Evolutionary conservation across 306 rosid genomes (phyloP), one percentile per base, ranked within the genome.

Genomic region (Cyamopsis tetragonoloba): DNA sequence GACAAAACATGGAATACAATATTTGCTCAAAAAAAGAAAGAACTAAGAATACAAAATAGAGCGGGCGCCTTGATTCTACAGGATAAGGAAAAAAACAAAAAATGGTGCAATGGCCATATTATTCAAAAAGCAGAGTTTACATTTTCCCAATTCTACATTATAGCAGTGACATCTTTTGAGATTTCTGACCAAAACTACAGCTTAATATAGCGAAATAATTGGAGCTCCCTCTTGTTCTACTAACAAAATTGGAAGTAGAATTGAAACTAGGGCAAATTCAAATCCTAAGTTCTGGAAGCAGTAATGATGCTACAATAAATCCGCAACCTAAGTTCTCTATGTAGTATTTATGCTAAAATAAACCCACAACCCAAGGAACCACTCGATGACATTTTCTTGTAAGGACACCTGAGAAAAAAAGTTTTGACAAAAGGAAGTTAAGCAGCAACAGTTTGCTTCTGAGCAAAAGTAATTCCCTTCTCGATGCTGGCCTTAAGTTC

Each of bases 401-500:
- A 67, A 62, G 42, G 67, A 76, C 20, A 18, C 13, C 20, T 35
- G 76, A 66, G 44, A 26, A 41, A 37, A 68, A 34, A 65, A 46
- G 71, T 27, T 70, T 68, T 39, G 51, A 59, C 59, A 44, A 47
- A 56, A 20, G 28, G 28, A 35, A 48, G 26, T 66, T 84, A 89
- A 23, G 89, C 88, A 19, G 85, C 34, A 59, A 82, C 87, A 13
- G 85, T 4, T 80, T 88, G 93, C 81, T 86, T 89, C 68, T 82
- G 84, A 66, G 98, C 85, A 82, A 93, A 93, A 31, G 72, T 83
- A 75, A 89, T 58, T 32, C 98, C 98, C 85, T 93, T 93, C 43
- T 93, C 98, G n/a, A 89, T 93, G 88, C 98, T 93, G 69, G 87
- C 81, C 78, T 83, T 88, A 56, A 93, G 91, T 78, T 93, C 98